Evolutionary conservation across 1,139 yeast species (phyloP), one percentile per base, ranked within the genome.

Genomic region (Taphrina pruni): DNA sequence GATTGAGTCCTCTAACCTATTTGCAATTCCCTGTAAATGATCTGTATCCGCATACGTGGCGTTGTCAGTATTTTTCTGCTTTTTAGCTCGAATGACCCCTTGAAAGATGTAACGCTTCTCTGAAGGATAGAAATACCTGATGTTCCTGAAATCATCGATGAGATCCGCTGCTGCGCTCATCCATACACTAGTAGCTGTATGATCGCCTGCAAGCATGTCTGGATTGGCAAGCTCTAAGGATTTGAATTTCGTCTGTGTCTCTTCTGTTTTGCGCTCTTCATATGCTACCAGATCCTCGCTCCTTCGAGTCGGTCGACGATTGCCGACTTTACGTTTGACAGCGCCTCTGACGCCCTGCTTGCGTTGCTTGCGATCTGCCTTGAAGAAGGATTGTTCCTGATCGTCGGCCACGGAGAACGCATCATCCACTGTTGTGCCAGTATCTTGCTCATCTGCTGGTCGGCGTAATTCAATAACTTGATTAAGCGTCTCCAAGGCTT

Each of bases 151-250:
- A 73, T 90, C 86, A 75, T 90, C 96, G 60, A 93, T 86, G 69
- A 95, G 81, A 72, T 89, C 96, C 1, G 90, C 85, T 0, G 96
- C 97, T 12, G 88, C 81, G 72, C 91, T 91, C 73, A 90, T 83
- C 98, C 98, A 94, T 12, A 91, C 86, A 14, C 84, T 81, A 0
- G 87, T 85, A 6, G 95, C 91, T 11, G 87, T 85, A 9, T 78
- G 77, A 69, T 88, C 88, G 1, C 87, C 87, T 14, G 77, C 77
- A 43, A 80, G 81, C 54, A 87, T 78, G 2, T 88, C 87, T 0
- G 82, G 84, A 60, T 82, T 80, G 77, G 92, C 83, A 72, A 91
- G 83, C 21, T 85, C 82, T 75, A 84, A 89, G 72, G 87, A 88
- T 12, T 43, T 58, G 61, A 64, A 48, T n/a, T 60, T 45, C 26